Conservation (phyloP, 345 rosid species). For the Firmiana major region DNA sequence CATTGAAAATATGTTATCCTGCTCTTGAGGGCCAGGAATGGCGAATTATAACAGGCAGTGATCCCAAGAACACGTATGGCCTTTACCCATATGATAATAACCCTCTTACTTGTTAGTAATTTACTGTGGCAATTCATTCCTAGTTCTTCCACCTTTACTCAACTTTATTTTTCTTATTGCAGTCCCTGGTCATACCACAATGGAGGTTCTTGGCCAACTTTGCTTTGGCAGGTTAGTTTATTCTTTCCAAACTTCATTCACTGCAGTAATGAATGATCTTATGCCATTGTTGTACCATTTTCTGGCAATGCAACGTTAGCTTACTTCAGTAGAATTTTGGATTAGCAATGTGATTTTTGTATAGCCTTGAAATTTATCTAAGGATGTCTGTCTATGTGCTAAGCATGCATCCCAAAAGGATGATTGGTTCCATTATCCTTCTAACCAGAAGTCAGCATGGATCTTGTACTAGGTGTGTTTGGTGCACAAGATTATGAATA, state of each 20-base stretch:
- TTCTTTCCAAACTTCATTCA: not conserved
- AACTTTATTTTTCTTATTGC: slow-evolving; percentile 31
- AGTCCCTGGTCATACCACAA: slow-evolving; percentile 98
- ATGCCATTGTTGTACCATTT: not conserved
- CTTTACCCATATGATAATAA: slow-evolving; percentile 10
- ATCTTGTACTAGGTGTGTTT: not conserved
- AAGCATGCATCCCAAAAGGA: not conserved
- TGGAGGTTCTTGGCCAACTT: slow-evolving; percentile 94
- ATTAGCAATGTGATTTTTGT: not conserved
- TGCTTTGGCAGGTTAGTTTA: slow-evolving; percentile 90
- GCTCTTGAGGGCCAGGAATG: slow-evolving; percentile 87
- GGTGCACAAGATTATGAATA: no score
- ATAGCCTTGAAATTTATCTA: not conserved
- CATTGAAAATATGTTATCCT: slow-evolving; percentile 78
- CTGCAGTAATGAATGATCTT: not conserved
- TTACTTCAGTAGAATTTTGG: not conserved
- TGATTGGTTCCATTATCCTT: not conserved
- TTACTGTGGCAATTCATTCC: not conserved
- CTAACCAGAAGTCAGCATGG: not conserved
- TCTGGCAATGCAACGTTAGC: not conserved
- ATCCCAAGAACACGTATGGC: slow-evolving; percentile 85
- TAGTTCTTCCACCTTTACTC: slow-evolving; percentile 7
- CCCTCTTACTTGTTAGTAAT: not conserved
- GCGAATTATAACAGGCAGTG: slow-evolving; percentile 82
- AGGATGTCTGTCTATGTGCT: not conserved